Base-by-base conservation (phyloP, 805 yeast genomes). In the Soucietia sequanensis region DNA sequence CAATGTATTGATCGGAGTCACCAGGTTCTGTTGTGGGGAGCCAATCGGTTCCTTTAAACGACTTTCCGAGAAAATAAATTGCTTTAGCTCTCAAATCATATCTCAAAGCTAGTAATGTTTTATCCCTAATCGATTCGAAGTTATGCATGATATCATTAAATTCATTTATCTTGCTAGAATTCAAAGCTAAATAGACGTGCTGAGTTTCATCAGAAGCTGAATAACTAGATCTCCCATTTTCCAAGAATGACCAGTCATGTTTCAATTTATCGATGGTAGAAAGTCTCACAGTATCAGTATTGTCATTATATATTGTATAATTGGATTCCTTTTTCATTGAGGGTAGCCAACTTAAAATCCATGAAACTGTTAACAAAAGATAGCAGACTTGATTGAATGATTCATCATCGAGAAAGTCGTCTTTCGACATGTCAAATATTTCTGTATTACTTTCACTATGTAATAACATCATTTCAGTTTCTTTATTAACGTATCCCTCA, bases 281-380 rank as follows among this genome's bases (percentile, higher is more conserved):
- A 4, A 56, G 37, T n/a, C 42, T 45, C 6, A 47, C 33, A 3
- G 28, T 20, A 21, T 42, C 39, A 6, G 45, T 38, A 27, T 43
- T 34, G 27, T 44, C 56, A 20, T 48, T 44, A 22, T 50, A 37
- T 16, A 47, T 42, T 17, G 47, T 44, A 34, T 52, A 58, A 30
- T 58, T 62, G 1, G 68, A 56, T 6, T 65, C 67, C 34, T 75
- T 72, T 35, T 75, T 65, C 50, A 80, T 57, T 4, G 50, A 50
- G 0, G 85, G 82, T 28, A 85, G 64, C 84, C 89, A 81, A 12
- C 63, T 47, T 26, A 76, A 54, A 3, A 80, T 60, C 80, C 88
- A 77, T 12, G 68, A 60, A 1, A 81, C 44, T 4, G 84, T 74
- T 10, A 75, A 65, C 13, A 79, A 60, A 28, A 85, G 60, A 34